A percentile compares a stretch with the other conserved stretches of the same genome.
Evolutionary conservation across 2,329 filamentous ascomycete species (phyloP).

Genomic region (Diaporthe amygdali): DNA sequence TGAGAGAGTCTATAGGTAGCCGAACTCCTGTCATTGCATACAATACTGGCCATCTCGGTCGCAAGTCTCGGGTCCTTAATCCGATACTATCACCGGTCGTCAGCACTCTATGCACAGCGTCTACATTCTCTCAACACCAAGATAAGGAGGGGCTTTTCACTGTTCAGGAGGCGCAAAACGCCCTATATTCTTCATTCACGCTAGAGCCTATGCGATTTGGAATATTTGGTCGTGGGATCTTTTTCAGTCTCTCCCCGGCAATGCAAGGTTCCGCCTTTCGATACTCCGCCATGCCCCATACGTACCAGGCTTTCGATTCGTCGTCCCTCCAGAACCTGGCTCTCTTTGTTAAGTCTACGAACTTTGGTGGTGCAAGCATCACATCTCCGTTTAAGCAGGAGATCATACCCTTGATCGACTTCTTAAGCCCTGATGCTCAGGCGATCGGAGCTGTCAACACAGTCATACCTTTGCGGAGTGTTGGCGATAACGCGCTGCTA

Average conservation of each 20-base stretch:
- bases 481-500: slow-evolving; percentile 43
- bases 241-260: slow-evolving; percentile 64
- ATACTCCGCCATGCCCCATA: slow-evolving; percentile 63
- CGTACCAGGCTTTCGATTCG: slow-evolving; percentile 58
- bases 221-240: slow-evolving; percentile 63
- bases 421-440: slow-evolving; percentile 64
- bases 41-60: neutral
- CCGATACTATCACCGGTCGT: neutral
- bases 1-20: slow-evolving; percentile 33
- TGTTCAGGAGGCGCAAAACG: neutral
- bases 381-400: slow-evolving; percentile 68
- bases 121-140: neutral
- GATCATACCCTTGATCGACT: slow-evolving; percentile 60
- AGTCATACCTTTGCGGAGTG: slow-evolving; percentile 61
- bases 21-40: neutral
- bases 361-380: slow-evolving; percentile 66
- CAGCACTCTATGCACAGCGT: neutral
- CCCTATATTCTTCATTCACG: slow-evolving; percentile 59
- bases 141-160: neutral
- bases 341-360: slow-evolving; percentile 55
- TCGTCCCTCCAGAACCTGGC: slow-evolving; percentile 58
- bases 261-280: slow-evolving; percentile 68
- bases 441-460: slow-evolving; percentile 71
- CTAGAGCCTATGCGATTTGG: slow-evolving; percentile 64
- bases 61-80: neutral